Conservation (phyloP, 1,284 basidiomycete species). For the Naganishia sp. region DNA sequence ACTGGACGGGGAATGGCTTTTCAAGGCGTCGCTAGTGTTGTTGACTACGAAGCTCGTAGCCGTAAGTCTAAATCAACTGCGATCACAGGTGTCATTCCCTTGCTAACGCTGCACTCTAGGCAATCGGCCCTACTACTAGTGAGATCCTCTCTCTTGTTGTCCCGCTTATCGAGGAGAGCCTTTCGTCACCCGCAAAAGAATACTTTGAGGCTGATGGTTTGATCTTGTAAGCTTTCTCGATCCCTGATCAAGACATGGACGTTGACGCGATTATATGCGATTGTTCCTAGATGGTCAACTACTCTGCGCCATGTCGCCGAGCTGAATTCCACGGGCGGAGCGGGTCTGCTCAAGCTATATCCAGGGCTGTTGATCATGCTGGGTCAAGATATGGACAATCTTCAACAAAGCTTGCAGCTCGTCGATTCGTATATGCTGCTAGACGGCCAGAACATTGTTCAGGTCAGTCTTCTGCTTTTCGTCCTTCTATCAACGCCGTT, state of each 20-base stretch:
- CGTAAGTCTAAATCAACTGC: slow-evolving; percentile 54
- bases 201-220: slow-evolving; percentile 79
- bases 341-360: slow-evolving; percentile 65
- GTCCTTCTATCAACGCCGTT: neutral
- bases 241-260: neutral
- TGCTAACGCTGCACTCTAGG: neutral
- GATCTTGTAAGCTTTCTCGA: slow-evolving; percentile 52
- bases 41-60: slow-evolving; percentile 72
- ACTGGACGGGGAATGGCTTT: slow-evolving; percentile 70
- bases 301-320: slow-evolving; percentile 68
- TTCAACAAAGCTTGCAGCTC: slow-evolving; percentile 67
- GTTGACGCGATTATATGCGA: slow-evolving; percentile 14
- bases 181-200: slow-evolving; percentile 64
- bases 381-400: slow-evolving; percentile 70
- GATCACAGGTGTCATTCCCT: too few relatives aligned
- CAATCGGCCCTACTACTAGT: slow-evolving; percentile 36
- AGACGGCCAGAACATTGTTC: slow-evolving; percentile 66
- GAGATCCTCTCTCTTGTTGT: slow-evolving; percentile 65
- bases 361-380: slow-evolving; percentile 66
- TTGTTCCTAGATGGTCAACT: slow-evolving; percentile 63
- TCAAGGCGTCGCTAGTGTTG: slow-evolving; percentile 72
- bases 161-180: slow-evolving; percentile 72
- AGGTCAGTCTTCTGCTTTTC: slow-evolving; percentile 57
- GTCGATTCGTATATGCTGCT: slow-evolving; percentile 80
- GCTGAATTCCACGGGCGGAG: slow-evolving; percentile 50